These are phyloP conservation scores for Lodderomyces orthopsilosis DNA, from an alignment of 1,139 yeast species.

Conservation along the genomic window DNA sequence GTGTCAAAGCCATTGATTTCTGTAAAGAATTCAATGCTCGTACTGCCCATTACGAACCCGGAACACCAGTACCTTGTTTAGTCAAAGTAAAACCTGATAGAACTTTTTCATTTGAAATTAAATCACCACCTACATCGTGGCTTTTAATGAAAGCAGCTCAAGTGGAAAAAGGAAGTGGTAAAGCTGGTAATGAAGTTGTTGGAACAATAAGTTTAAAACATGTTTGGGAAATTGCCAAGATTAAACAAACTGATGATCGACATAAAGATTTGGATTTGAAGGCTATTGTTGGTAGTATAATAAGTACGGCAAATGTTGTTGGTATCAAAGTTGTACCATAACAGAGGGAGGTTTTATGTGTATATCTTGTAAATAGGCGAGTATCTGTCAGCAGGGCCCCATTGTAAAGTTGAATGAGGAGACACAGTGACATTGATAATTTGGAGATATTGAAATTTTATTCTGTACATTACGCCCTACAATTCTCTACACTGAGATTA, in stretches of 20 bases:
- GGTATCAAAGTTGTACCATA: conserved; percentile 81
- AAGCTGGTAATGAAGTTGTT: conserved; percentile 44
- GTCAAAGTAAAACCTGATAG: conserved; percentile 91
- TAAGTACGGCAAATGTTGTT: conserved; percentile 83
- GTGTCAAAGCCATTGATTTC: conserved; percentile 97
- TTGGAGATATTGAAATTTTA: too few species aligned
- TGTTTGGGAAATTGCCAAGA: conserved; percentile 90
- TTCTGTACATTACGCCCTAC: too few species aligned
- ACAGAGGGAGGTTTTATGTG: neutral
- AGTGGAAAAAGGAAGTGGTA: conserved; percentile 73
- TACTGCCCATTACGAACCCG: conserved; percentile 82
- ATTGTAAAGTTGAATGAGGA: neutral
- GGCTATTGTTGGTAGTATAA: conserved; percentile 75
- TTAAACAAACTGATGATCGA: conserved; percentile 82
- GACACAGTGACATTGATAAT: too few species aligned
- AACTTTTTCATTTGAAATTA: conserved; percentile 79
- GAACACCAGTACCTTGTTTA: conserved; percentile 84
- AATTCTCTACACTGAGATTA: too few species aligned
- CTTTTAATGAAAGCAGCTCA: conserved; percentile 81
- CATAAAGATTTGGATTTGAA: conserved; percentile 71
- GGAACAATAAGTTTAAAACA: conserved; percentile 85
- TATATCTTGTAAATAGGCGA: conserved; percentile 11
- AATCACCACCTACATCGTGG: conserved; percentile 92
- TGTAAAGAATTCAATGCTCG: conserved; percentile 98
- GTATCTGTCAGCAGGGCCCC: neutral